A percentile compares a stretch with the other conserved stretches of the same genome.
phyloP scores from a whole-genome alignment of 2,329 filamentous ascomycete genomes.

The Stagonosporopsis vannaccii region DNA sequence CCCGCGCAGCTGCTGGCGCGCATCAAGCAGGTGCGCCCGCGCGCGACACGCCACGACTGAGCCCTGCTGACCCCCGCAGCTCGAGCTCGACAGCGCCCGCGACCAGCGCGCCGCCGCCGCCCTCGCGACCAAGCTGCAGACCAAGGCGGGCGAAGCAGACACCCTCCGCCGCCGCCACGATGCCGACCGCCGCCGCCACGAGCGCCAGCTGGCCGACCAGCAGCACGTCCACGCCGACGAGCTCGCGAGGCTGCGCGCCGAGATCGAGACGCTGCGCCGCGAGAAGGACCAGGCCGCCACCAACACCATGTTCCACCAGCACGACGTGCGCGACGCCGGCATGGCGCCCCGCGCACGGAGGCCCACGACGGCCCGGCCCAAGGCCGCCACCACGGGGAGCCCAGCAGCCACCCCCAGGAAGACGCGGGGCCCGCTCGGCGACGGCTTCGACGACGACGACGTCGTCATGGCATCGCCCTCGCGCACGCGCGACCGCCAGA shows the following conservation, averaged over 20 bases:
- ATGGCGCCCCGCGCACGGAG: slow-evolving; percentile 51
- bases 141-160: slow-evolving; percentile 73
- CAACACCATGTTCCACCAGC: slow-evolving; percentile 75
- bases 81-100: slow-evolving; percentile 53
- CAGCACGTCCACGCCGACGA: slow-evolving; percentile 71
- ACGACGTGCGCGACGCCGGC: slow-evolving; percentile 70
- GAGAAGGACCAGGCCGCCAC: slow-evolving; percentile 71
- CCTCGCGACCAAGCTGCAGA: slow-evolving; percentile 51
- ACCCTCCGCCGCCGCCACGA: slow-evolving; percentile 77
- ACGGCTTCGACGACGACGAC: slow-evolving; percentile 78
- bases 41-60: neutral
- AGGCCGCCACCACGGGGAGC: slow-evolving; percentile 27
- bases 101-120: slow-evolving; percentile 26
- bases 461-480: slow-evolving; percentile 64
- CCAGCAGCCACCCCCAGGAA: slow-evolving; percentile 66
- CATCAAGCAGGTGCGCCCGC: slow-evolving; percentile 49
- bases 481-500: slow-evolving; percentile 56
- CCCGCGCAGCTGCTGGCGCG: slow-evolving; percentile 48
- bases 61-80: slow-evolving; percentile 38
- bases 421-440: slow-evolving; percentile 64
- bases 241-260: slow-evolving; percentile 67
- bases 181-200: slow-evolving; percentile 67
- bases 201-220: slow-evolving; percentile 67
- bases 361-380: slow-evolving; percentile 33
- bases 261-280: slow-evolving; percentile 69